Conservation (phyloP, 768 basidiomycete species). For the Lactarius quietus region DNA sequence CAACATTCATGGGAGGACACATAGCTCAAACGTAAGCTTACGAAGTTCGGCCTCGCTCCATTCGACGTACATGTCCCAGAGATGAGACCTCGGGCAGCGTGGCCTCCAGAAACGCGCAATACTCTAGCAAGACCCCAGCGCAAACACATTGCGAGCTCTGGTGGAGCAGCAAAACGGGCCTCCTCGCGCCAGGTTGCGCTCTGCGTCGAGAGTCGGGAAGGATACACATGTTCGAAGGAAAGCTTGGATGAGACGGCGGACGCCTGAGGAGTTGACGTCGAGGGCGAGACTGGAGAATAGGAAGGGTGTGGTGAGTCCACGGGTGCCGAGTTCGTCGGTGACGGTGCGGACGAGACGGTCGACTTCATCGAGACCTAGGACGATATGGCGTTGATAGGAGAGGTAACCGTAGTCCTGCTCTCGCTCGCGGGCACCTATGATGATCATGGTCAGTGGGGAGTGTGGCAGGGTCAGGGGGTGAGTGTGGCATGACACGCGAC, state of each 20-base stretch:
- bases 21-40: no score
- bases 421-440: conserved; percentile 25
- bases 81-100: conserved; percentile 78
- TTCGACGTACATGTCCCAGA: conserved; percentile 80
- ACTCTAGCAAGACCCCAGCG: conserved; percentile 89
- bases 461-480: neutral
- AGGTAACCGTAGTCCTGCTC: conserved; percentile 67
- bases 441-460: conserved; percentile 3
- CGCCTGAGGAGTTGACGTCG: conserved; percentile 71
- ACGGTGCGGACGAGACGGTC: conserved; percentile 68
- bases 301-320: conserved; percentile 82
- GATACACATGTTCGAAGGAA: conserved; percentile 62
- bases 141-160: conserved; percentile 87
- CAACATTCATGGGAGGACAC: no score
- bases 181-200: conserved; percentile 72
- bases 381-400: conserved; percentile 66
- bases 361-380: conserved; percentile 72
- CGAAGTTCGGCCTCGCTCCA: no score
- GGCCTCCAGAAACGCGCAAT: conserved; percentile 62
- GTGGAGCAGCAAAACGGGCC: conserved; percentile 75
- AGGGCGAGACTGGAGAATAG: conserved; percentile 88
- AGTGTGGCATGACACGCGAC: no score
- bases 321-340: conserved; percentile 62
- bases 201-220: conserved; percentile 38
- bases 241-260: conserved; percentile 72